These are phyloP conservation scores for Sclerotinia spermophila DNA, from an alignment of 2,329 filamentous ascomycete species.

Conservation along the genomic window DNA sequence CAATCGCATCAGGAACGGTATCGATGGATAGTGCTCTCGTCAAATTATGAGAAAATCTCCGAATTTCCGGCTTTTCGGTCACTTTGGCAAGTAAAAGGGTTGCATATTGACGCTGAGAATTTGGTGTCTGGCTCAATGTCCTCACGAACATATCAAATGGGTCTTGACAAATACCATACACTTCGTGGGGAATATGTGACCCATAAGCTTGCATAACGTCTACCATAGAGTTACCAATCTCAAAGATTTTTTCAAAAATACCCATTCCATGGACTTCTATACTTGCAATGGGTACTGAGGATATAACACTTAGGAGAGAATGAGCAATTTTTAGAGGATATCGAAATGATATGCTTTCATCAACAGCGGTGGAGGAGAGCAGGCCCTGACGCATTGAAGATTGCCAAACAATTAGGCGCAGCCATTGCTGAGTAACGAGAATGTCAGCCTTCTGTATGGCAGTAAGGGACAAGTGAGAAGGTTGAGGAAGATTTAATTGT, in stretches of 20 bases:
- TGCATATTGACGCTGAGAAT: constrained; percentile 44
- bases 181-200: constrained; percentile 22
- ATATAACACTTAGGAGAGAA: constrained; percentile 48
- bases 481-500: constrained; percentile 45
- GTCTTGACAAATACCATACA: constrained; percentile 39
- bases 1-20: neutral
- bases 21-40: constrained; percentile 17
- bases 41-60: constrained; percentile 26
- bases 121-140: constrained; percentile 44
- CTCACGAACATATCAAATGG: constrained; percentile 45
- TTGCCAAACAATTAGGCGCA: constrained; percentile 69
- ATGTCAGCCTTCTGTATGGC: constrained; percentile 67
- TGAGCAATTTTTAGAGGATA: constrained; percentile 61
- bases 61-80: constrained; percentile 40
- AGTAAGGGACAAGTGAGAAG: constrained; percentile 40
- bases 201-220: constrained; percentile 43
- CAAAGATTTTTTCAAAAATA: constrained; percentile 50
- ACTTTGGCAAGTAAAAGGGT: constrained; percentile 44
- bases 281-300: constrained; percentile 41
- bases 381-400: constrained; percentile 63
- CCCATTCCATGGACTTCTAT: constrained; percentile 49
- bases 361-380: constrained; percentile 54
- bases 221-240: constrained; percentile 44
- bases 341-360: constrained; percentile 58
- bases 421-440: constrained; percentile 67